phyloP scores from a whole-genome alignment of 176 grass and related monocot species.

The Bromus sterilis region DNA sequence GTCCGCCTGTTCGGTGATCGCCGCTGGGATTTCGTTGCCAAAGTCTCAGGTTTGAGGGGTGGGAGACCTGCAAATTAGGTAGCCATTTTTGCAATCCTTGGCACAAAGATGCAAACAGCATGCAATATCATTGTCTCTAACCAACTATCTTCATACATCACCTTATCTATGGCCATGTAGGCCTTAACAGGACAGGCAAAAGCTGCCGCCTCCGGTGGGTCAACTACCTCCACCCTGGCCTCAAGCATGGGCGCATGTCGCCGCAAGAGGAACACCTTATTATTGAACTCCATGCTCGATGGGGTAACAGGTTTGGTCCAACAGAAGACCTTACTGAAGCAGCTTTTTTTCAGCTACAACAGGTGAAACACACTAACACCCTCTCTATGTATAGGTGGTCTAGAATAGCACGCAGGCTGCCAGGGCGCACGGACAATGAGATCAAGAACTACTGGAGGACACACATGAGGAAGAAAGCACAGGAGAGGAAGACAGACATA shows the following conservation, averaged over 20 bases:
- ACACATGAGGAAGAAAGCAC: conserved; percentile 92
- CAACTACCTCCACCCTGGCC: conserved; percentile 85
- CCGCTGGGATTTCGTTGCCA: conserved; percentile 96
- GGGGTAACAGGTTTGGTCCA: conserved; percentile 72
- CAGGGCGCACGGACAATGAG: conserved; percentile 84
- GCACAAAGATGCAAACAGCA: conserved; percentile 26
- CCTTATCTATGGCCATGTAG: conserved; percentile 22
- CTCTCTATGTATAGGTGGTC: conserved; percentile 55
- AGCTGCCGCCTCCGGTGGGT: conserved; percentile 87
- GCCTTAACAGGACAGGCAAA: conserved; percentile 79
- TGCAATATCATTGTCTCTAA: conserved; percentile 18
- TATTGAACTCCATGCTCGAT: conserved; percentile 71
- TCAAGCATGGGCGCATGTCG: conserved; percentile 79
- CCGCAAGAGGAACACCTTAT: conserved; percentile 66
- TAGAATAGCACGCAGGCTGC: conserved; percentile 63
- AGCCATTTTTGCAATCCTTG: conserved; percentile 43
- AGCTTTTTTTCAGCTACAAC: not conserved
- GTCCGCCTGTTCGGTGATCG: conserved; percentile 87
- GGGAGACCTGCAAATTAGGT: conserved; percentile 59
- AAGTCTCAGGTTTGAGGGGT: conserved; percentile 99
- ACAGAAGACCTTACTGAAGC: not conserved
- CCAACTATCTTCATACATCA: conserved; percentile 21
- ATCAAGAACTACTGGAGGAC: conserved; percentile 97
- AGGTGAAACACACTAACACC: not conserved
- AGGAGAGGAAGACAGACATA: conserved; percentile 44